A percentile compares a stretch with the other conserved stretches of the same genome.
Evolutionary conservation across 2,329 filamentous ascomycete genomes (phyloP).

Genomic region (Coleophoma eucalyptorum): DNA sequence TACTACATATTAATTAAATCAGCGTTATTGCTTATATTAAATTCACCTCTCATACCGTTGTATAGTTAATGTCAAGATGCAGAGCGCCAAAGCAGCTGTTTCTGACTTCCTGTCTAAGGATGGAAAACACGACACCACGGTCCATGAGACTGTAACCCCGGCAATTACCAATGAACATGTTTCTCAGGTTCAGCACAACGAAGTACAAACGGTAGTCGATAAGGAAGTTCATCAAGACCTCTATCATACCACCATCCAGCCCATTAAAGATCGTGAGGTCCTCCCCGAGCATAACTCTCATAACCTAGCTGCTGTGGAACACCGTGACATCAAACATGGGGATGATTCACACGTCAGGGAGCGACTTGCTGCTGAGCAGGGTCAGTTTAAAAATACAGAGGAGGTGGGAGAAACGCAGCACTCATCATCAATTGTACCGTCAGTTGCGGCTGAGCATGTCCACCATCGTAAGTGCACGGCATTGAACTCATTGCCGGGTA

Average conservation of each 20-base stretch:
- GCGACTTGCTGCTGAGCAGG: too few relatives aligned
- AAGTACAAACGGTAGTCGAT: not conserved
- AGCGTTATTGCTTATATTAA: too few relatives aligned
- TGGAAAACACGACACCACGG: not conserved
- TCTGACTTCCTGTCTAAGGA: not conserved
- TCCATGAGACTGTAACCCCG: not conserved
- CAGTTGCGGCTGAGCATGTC: too few relatives aligned
- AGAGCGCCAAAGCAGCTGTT: not conserved
- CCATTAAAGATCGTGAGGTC: not conserved
- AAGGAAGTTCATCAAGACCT: not conserved
- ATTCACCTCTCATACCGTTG: too few relatives aligned
- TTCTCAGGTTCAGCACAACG: not conserved
- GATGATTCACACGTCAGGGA: too few relatives aligned
- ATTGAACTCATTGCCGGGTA: too few relatives aligned
- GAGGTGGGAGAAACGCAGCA: too few relatives aligned
- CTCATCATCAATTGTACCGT: too few relatives aligned
- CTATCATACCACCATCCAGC: not conserved
- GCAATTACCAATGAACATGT: not conserved
- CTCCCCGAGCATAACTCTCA: not conserved
- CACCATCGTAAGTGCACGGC: too few relatives aligned
- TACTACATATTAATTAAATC: too few relatives aligned
- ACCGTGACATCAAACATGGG: not conserved
- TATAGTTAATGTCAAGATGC: not conserved
- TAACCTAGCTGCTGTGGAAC: not conserved
- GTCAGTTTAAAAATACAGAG: too few relatives aligned